A percentile compares a stretch with the other conserved stretches of the same genome.
Conservation (phyloP, 2,329 filamentous ascomycete genomes). For the Huntiella omanensis region DNA sequence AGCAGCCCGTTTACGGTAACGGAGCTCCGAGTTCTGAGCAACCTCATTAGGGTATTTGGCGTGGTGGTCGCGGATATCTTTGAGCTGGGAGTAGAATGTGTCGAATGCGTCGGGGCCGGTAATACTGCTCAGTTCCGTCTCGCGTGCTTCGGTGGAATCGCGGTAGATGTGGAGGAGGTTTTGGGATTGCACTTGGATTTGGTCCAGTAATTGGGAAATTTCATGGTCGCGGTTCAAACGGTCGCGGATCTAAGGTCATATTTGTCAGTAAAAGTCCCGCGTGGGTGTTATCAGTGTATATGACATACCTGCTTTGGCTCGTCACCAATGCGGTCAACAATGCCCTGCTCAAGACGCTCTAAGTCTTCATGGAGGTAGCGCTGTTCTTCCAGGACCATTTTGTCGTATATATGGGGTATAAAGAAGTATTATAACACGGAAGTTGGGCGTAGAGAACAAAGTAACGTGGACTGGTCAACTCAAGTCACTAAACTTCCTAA, state of each 20-base stretch:
- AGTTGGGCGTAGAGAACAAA: not conserved
- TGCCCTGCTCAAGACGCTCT: slow-evolving; percentile 84
- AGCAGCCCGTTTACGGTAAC: slow-evolving; percentile 60
- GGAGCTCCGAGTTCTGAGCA: slow-evolving; percentile 83
- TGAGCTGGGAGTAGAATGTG: slow-evolving; percentile 74
- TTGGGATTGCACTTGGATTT: slow-evolving; percentile 71
- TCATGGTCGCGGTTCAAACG: slow-evolving; percentile 83
- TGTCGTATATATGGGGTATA: slow-evolving; percentile 11
- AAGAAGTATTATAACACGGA: not conserved
- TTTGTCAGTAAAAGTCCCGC: slow-evolving; percentile 13
- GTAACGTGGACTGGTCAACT: not conserved
- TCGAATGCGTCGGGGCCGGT: slow-evolving; percentile 74
- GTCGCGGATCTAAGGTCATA: slow-evolving; percentile 52
- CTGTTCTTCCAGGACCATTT: slow-evolving; percentile 80
- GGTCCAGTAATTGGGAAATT: slow-evolving; percentile 65
- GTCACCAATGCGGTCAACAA: slow-evolving; percentile 72
- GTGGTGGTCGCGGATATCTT: slow-evolving; percentile 72
- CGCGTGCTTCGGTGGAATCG: slow-evolving; percentile 52
- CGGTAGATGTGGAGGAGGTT: slow-evolving; percentile 69
- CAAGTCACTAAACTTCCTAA: not conserved
- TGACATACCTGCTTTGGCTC: slow-evolving; percentile 66
- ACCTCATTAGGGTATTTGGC: slow-evolving; percentile 82
- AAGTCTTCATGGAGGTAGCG: slow-evolving; percentile 89
- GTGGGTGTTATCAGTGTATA: not conserved
- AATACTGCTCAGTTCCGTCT: slow-evolving; percentile 67